Evolutionary conservation across 805 yeast species (phyloP).

Genomic region (Wickerhamomyces chaumierensis): DNA sequence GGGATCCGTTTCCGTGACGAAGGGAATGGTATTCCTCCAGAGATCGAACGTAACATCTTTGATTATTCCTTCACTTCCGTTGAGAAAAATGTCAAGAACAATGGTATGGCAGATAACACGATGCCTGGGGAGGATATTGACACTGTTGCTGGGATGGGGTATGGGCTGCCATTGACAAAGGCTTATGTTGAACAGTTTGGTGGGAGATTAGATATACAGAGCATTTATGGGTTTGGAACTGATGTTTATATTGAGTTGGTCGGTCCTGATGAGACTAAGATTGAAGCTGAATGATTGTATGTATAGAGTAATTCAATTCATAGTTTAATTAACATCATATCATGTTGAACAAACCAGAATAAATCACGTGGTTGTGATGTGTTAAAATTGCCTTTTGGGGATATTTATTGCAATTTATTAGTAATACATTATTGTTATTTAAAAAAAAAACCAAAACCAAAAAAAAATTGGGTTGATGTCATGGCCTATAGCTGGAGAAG

Average conservation of each 20-base stretch:
- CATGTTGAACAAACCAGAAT: no score
- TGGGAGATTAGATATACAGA: constrained; percentile 58
- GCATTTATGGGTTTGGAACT: constrained; percentile 69
- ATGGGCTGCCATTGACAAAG: constrained; percentile 78
- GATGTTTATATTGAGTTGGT: constrained; percentile 52
- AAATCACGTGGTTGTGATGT: no score
- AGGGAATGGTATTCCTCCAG: constrained; percentile 81
- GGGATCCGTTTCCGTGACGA: constrained; percentile 73
- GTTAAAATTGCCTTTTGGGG: no score
- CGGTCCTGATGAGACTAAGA: constrained; percentile 15
- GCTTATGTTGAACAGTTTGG: constrained; percentile 68
- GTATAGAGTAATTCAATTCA: no score
- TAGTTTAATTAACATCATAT: no score
- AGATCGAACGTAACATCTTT: constrained; percentile 55
- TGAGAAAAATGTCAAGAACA: constrained; percentile 41
- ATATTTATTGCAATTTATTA: no score
- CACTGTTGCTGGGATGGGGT: constrained; percentile 89
- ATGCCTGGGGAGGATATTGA: constrained; percentile 64
- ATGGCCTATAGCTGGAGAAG: no score
- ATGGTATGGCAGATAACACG: constrained; percentile 37
- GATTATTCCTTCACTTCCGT: constrained; percentile 83
- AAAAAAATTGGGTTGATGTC: no score
- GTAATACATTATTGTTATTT: no score
- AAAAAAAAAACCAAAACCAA: no score
- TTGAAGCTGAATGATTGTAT: no score